Conservation (phyloP, 139 green algal species). For the Bryopsis sp. region DNA sequence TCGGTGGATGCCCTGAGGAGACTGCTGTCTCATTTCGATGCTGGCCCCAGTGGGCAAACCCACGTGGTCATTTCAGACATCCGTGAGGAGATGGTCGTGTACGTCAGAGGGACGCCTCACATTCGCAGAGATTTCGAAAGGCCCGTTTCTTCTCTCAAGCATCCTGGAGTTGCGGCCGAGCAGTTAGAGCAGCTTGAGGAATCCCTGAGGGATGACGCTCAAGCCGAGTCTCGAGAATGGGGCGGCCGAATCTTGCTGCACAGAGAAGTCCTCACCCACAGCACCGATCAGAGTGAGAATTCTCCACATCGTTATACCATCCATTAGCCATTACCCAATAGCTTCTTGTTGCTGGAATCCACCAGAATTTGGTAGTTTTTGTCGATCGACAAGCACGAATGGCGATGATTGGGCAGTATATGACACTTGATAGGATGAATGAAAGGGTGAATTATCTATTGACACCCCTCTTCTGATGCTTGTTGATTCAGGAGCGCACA, state of each 20-base stretch:
- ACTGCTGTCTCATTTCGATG: constrained; percentile 50
- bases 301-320: no score
- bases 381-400: no score
- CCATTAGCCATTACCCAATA: no score
- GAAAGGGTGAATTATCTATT: no score
- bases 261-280: constrained; percentile 32
- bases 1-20: constrained; percentile 38
- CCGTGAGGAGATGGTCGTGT: constrained; percentile 83
- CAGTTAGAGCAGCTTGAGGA: constrained; percentile 53
- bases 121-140: constrained; percentile 78
- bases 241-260: constrained; percentile 66
- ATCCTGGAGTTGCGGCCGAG: constrained; percentile 62
- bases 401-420: no score
- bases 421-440: no score
- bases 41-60: constrained; percentile 26
- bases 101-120: constrained; percentile 63
- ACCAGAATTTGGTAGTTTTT: no score
- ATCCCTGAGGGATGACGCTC: constrained; percentile 43
- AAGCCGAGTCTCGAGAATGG: constrained; percentile 49
- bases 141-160: constrained; percentile 69
- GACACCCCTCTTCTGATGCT: no score
- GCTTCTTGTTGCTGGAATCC: no score
- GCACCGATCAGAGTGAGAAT: no score
- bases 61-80: constrained; percentile 75
- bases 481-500: no score